phyloP scores from a whole-genome alignment of 805 yeast genomes.

The Wickerhamomyces rabaulensis region DNA sequence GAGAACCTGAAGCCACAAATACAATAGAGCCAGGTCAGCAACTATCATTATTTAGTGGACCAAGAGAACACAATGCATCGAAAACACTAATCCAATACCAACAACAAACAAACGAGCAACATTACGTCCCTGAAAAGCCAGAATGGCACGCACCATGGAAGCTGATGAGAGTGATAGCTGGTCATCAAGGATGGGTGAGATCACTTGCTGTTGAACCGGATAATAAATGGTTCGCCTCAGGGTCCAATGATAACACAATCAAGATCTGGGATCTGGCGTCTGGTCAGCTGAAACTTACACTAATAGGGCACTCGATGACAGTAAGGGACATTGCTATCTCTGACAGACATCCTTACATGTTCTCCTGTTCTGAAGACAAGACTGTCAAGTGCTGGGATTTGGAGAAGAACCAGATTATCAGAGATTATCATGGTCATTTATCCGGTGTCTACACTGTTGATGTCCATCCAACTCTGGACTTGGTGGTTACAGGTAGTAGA shows the following conservation, averaged over 20 bases:
- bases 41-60: neutral
- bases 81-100: slow-evolving; percentile 9
- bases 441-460: slow-evolving; percentile 84
- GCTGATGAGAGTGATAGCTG: slow-evolving; percentile 67
- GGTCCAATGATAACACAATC: slow-evolving; percentile 82
- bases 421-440: slow-evolving; percentile 92
- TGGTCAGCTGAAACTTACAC: slow-evolving; percentile 62
- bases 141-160: slow-evolving; percentile 65
- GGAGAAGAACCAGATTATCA: slow-evolving; percentile 71
- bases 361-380: slow-evolving; percentile 91
- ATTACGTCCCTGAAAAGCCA: slow-evolving; percentile 20
- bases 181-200: slow-evolving; percentile 92
- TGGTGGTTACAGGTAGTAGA: slow-evolving; percentile 82
- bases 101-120: slow-evolving; percentile 4
- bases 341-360: slow-evolving; percentile 76
- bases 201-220: slow-evolving; percentile 80
- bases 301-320: slow-evolving; percentile 90
- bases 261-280: slow-evolving; percentile 87
- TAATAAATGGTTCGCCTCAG: slow-evolving; percentile 88
- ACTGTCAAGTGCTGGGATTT: slow-evolving; percentile 94
- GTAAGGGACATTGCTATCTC: slow-evolving; percentile 76
- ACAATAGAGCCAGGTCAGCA: neutral
- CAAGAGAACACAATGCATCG: slow-evolving; percentile 10
- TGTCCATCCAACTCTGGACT: slow-evolving; percentile 81
- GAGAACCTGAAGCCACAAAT: neutral